Conservation (phyloP, 2,329 filamentous ascomycete species). For the Phyllosticta citribraziliensis region DNA sequence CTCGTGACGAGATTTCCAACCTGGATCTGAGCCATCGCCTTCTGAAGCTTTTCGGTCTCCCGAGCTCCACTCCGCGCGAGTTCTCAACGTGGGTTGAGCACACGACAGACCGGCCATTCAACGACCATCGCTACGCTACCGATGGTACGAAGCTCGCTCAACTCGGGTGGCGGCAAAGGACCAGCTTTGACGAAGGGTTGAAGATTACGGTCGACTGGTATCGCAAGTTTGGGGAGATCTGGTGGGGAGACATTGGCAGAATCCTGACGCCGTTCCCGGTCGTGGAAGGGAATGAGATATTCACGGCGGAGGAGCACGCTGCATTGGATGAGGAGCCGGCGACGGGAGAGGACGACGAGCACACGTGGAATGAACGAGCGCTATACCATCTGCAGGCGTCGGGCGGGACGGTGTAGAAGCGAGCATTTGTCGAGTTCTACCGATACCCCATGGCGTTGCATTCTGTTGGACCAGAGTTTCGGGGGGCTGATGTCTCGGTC, state of each 20-base stretch:
- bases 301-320: conserved; percentile 31
- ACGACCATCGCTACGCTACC: conserved; percentile 30
- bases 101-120: conserved; percentile 63
- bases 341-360: conserved; percentile 13
- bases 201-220: conserved; percentile 31
- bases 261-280: conserved; percentile 31
- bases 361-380: conserved; percentile 20
- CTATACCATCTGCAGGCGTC: conserved; percentile 15
- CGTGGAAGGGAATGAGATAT: conserved; percentile 29
- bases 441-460: not conserved
- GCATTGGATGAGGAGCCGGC: conserved; percentile 16
- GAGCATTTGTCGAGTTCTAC: not conserved
- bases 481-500: not conserved
- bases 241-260: conserved; percentile 32
- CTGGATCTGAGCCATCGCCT: conserved; percentile 57
- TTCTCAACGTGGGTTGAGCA: conserved; percentile 60
- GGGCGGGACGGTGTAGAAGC: conserved; percentile 11
- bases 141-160: conserved; percentile 28
- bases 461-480: not conserved
- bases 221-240: conserved; percentile 27
- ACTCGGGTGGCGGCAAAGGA: conserved; percentile 29
- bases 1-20: conserved; percentile 68
- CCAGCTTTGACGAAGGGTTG: conserved; percentile 27
- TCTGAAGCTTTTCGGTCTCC: conserved; percentile 51
- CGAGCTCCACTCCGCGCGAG: conserved; percentile 29